Conservation (phyloP, 164 flowering plant genomes). For the Cinnamomum chago region DNA sequence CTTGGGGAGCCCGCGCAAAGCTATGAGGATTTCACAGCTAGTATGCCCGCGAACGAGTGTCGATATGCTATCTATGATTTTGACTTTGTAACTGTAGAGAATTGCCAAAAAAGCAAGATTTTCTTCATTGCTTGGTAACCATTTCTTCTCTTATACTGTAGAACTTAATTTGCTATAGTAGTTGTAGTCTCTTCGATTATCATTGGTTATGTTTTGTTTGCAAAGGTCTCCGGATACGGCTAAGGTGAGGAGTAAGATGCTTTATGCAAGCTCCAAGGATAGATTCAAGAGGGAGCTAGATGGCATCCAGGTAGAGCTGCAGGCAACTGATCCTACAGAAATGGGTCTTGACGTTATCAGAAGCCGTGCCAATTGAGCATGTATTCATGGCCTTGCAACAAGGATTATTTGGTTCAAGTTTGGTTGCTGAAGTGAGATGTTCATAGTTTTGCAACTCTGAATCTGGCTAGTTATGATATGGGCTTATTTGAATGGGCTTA, state of each 20-base stretch:
- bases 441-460: slow-evolving; percentile 40
- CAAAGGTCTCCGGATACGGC: slow-evolving; percentile 51
- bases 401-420: slow-evolving; percentile 13
- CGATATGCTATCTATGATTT: slow-evolving; percentile 65
- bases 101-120: slow-evolving; percentile 59
- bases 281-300: slow-evolving; percentile 57
- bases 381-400: slow-evolving; percentile 8
- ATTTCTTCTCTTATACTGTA: neutral
- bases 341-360: slow-evolving; percentile 52
- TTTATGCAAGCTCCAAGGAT: slow-evolving; percentile 59
- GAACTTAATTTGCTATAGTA: neutral
- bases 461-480: slow-evolving; percentile 31
- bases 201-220: neutral
- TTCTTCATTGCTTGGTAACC: slow-evolving; percentile 67
- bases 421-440: slow-evolving; percentile 34
- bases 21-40: slow-evolving; percentile 57
- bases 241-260: slow-evolving; percentile 57
- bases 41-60: slow-evolving; percentile 60
- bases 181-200: neutral
- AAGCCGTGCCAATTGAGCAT: slow-evolving; percentile 40
- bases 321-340: slow-evolving; percentile 57
- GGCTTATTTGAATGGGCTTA: slow-evolving; percentile 24
- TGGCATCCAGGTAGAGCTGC: slow-evolving; percentile 57
- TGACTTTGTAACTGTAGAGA: slow-evolving; percentile 56
- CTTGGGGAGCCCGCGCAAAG: slow-evolving; percentile 50